Conservation (phyloP, 2,329 filamentous ascomycete species). For the Aschersonia sp. region DNA sequence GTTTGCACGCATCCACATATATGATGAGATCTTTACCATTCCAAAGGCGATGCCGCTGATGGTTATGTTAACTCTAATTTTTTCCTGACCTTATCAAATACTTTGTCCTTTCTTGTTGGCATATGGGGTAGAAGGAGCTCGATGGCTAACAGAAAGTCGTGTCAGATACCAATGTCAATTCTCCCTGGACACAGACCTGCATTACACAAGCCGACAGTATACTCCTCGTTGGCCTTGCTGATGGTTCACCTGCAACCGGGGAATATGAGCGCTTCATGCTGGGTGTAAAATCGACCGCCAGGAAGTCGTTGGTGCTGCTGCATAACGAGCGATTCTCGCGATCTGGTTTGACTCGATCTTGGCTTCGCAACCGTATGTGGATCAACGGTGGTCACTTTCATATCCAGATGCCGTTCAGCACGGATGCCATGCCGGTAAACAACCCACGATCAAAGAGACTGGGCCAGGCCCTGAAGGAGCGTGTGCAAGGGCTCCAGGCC, state of each 20-base stretch:
- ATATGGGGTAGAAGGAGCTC: background rate
- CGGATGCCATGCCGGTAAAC: constrained; percentile 62
- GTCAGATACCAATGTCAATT: constrained; percentile 84
- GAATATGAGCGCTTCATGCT: constrained; percentile 95
- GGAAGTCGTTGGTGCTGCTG: constrained; percentile 81
- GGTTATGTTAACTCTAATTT: constrained; percentile 51
- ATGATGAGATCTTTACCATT: constrained; percentile 32
- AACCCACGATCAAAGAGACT: constrained; percentile 57
- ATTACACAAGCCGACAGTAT: constrained; percentile 96
- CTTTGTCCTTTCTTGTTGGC: constrained; percentile 4
- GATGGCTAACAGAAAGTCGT: constrained; percentile 13
- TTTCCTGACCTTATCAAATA: constrained; percentile 36
- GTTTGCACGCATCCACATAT: background rate
- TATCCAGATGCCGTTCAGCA: constrained; percentile 84
- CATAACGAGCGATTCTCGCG: constrained; percentile 80
- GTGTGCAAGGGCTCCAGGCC: constrained; percentile 87
- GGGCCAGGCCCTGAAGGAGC: constrained; percentile 75
- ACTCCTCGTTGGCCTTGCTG: constrained; percentile 78
- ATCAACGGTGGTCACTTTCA: constrained; percentile 97
- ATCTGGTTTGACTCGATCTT: constrained; percentile 72
- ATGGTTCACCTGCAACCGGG: constrained; percentile 78
- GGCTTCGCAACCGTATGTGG: constrained; percentile 89
- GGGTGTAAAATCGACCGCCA: constrained; percentile 91
- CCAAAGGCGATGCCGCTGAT: constrained; percentile 40
- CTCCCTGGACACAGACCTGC: constrained; percentile 96